These are phyloP conservation scores for Chlamydomonas asymmetrica DNA, from an alignment of 139 green algal species.

Conservation along the genomic window DNA sequence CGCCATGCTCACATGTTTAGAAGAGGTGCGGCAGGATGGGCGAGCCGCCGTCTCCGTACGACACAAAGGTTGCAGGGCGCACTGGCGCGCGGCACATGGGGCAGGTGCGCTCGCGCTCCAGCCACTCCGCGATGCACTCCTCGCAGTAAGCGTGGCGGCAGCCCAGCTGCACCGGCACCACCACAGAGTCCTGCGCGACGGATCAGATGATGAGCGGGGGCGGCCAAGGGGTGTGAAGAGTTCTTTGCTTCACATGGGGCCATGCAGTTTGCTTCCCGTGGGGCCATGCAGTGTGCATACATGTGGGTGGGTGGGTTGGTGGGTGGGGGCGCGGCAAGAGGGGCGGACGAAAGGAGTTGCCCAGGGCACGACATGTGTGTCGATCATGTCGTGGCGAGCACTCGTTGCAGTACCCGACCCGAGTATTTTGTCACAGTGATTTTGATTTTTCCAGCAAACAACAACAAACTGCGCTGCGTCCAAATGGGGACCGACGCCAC, in stretches of 20 bases:
- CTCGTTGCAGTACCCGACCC: too few species aligned
- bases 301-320: background rate
- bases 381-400: too few species aligned
- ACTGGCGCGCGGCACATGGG: constrained; percentile 69
- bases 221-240: background rate
- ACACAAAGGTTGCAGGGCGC: constrained; percentile 29
- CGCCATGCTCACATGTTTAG: too few species aligned
- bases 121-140: constrained; percentile 78
- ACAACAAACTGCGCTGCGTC: too few species aligned
- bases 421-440: too few species aligned
- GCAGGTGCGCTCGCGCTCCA: constrained; percentile 78
- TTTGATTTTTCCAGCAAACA: too few species aligned
- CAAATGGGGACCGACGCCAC: too few species aligned
- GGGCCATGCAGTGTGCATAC: background rate
- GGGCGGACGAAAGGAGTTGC: background rate
- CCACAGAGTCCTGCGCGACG: constrained; percentile 40
- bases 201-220: background rate
- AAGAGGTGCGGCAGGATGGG: constrained; percentile 49
- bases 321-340: background rate
- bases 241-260: too few species aligned
- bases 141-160: constrained; percentile 85
- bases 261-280: background rate
- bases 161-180: constrained; percentile 51
- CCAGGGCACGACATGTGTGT: too few species aligned
- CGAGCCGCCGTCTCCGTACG: constrained; percentile 62